These are phyloP conservation scores for Epichloe typhina DNA, from an alignment of 2,329 filamentous ascomycete genomes.

Conservation along the genomic window DNA sequence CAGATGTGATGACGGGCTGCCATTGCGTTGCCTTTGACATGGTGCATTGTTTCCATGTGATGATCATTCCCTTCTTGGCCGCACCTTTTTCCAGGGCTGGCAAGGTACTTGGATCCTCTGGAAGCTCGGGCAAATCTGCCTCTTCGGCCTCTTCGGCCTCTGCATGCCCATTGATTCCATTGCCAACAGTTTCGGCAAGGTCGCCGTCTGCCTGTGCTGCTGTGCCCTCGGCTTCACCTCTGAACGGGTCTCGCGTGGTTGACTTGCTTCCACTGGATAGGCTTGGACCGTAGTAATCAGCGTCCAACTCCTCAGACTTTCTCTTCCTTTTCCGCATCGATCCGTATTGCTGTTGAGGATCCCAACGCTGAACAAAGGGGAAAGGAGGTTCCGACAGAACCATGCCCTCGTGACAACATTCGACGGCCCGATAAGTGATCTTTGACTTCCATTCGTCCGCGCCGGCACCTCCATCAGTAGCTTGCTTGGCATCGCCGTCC, in stretches of 20 bases:
- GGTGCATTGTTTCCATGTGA: constrained; percentile 54
- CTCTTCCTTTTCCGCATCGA: constrained; percentile 37
- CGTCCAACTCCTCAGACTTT: constrained; percentile 21
- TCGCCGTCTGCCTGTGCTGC: not conserved
- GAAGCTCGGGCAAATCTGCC: constrained; percentile 51
- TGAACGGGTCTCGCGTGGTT: constrained; percentile 5
- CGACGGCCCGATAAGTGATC: constrained; percentile 65
- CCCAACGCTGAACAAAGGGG: constrained; percentile 83
- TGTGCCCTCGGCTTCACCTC: not conserved
- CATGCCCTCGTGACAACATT: constrained; percentile 63
- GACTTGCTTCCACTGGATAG: constrained; percentile 9
- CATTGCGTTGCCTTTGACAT: constrained; percentile 50
- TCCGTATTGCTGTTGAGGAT: constrained; percentile 50
- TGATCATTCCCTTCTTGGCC: constrained; percentile 44
- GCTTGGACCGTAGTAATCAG: constrained; percentile 16
- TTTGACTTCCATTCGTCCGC: constrained; percentile 59
- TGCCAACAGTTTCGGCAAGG: not conserved
- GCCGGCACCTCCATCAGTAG: constrained; percentile 23
- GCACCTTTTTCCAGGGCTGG: constrained; percentile 34
- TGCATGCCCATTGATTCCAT: not conserved
- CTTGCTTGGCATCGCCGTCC: constrained; percentile 6
- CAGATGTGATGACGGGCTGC: constrained; percentile 49
- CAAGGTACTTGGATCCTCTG: constrained; percentile 41
- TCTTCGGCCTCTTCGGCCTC: constrained; percentile 16
- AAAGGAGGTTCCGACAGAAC: constrained; percentile 68